Percentiles rank a stretch among this genome's conserved stretches.
phyloP scores from a whole-genome alignment of 495 filamentous ascomycete genomes.

The Hyaloscypha hepaticicola region DNA sequence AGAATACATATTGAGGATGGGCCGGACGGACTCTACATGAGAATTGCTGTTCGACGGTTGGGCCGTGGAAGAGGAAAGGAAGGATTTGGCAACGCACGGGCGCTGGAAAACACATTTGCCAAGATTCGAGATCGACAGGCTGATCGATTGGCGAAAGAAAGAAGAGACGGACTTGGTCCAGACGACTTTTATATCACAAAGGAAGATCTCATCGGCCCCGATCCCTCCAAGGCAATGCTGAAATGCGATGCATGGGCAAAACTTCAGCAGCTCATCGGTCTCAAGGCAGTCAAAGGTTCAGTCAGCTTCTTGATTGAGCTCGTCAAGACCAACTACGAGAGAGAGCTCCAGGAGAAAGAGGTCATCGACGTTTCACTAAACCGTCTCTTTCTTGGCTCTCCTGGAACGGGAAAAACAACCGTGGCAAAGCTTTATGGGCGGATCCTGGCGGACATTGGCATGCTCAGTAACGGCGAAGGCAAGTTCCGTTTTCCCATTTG shows the following conservation, averaged over 20 bases:
- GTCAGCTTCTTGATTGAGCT: constrained; percentile 55
- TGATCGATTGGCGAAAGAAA: constrained; percentile 44
- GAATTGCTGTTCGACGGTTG: constrained; percentile 61
- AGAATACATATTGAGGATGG: constrained; percentile 63
- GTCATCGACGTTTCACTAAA: constrained; percentile 62
- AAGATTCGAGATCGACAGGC: constrained; percentile 59
- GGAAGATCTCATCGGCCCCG: constrained; percentile 64
- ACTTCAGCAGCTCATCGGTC: constrained; percentile 59
- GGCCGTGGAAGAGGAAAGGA: constrained; percentile 60
- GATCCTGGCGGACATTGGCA: constrained; percentile 59
- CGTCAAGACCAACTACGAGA: constrained; percentile 59
- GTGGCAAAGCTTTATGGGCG: constrained; percentile 73
- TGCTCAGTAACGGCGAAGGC: constrained; percentile 65
- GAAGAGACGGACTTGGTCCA: constrained; percentile 35
- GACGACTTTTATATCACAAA: constrained; percentile 55
- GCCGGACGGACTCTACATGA: constrained; percentile 58
- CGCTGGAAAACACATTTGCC: constrained; percentile 60
- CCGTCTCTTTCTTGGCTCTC: constrained; percentile 66
- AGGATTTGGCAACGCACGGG: constrained; percentile 73
- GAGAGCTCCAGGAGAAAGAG: constrained; percentile 59
- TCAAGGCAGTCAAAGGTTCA: constrained; percentile 61
- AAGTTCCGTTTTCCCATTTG: too few species aligned
- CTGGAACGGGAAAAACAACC: constrained; percentile 75
- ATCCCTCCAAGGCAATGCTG: constrained; percentile 53
- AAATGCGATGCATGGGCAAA: constrained; percentile 55